phyloP scores from a whole-genome alignment of 176 grass and related monocot genomes.

The Carex pumila region DNA sequence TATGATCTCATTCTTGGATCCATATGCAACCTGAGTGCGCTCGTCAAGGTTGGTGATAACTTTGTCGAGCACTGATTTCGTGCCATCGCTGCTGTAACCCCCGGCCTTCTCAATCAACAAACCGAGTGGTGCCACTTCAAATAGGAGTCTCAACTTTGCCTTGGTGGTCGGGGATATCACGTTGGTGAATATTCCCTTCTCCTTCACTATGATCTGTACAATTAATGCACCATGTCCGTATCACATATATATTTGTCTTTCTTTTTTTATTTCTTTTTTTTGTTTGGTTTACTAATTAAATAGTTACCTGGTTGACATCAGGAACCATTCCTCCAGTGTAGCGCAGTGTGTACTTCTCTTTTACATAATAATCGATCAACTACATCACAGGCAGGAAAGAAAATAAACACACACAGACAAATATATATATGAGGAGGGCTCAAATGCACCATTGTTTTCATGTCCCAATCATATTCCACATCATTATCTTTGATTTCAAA shows the following conservation, averaged over 20 bases:
- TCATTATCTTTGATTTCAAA: too few species aligned
- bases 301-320: constrained; percentile 92
- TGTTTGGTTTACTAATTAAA: neutral
- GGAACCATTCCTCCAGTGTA: constrained; percentile 99
- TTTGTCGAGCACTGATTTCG: constrained; percentile 77
- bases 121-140: constrained; percentile 88
- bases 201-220: constrained; percentile 92
- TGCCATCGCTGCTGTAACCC: constrained; percentile 88
- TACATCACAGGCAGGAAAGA: constrained; percentile 8
- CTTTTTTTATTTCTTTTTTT: neutral
- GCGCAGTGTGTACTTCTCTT: constrained; percentile 93
- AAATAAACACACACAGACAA: neutral
- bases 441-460: too few species aligned
- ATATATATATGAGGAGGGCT: too few species aligned
- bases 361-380: constrained; percentile 94
- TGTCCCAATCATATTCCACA: too few species aligned
- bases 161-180: constrained; percentile 69
- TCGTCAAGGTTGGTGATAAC: constrained; percentile 66
- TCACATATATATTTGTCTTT: too few species aligned
- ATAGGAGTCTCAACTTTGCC: constrained; percentile 90
- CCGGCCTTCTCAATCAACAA: constrained; percentile 92
- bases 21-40: constrained; percentile 78
- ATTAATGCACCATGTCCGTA: neutral
- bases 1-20: constrained; percentile 98
- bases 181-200: constrained; percentile 99